Evolutionary conservation across 768 basidiomycete genomes (phyloP).

Genomic region (Lactarius sp.): DNA sequence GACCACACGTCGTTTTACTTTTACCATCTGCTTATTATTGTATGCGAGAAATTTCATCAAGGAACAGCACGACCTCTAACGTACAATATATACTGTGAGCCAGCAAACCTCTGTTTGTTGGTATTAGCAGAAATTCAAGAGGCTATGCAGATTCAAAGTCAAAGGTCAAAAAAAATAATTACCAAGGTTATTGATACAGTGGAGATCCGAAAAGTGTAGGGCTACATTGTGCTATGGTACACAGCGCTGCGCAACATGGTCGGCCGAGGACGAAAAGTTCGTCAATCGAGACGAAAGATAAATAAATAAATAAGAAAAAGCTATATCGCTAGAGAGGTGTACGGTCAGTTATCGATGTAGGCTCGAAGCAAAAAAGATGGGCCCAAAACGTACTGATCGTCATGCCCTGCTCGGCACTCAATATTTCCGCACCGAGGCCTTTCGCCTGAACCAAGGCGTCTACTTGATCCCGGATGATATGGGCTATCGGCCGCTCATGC

Average conservation of each 20-base stretch:
- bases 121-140: neutral
- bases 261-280: neutral
- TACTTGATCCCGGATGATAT: constrained; percentile 73
- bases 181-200: constrained; percentile 19
- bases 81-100: neutral
- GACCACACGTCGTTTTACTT: constrained; percentile 17
- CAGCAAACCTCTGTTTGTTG: neutral
- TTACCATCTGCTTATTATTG: constrained; percentile 19
- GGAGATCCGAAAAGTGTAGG: constrained; percentile 27
- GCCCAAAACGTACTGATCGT: constrained; percentile 51
- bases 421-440: constrained; percentile 64
- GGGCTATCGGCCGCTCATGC: constrained; percentile 47
- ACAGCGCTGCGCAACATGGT: constrained; percentile 25
- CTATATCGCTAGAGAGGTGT: constrained; percentile 13
- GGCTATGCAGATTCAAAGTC: neutral
- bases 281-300: neutral
- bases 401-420: constrained; percentile 77
- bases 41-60: constrained; percentile 9
- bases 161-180: neutral
- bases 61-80: neutral
- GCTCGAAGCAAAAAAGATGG: neutral
- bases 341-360: neutral
- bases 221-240: constrained; percentile 39
- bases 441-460: constrained; percentile 52
- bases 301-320: neutral